phyloP scores from a whole-genome alignment of 192 early-diverging fungal species.

The Backusella parvicylindrica region DNA sequence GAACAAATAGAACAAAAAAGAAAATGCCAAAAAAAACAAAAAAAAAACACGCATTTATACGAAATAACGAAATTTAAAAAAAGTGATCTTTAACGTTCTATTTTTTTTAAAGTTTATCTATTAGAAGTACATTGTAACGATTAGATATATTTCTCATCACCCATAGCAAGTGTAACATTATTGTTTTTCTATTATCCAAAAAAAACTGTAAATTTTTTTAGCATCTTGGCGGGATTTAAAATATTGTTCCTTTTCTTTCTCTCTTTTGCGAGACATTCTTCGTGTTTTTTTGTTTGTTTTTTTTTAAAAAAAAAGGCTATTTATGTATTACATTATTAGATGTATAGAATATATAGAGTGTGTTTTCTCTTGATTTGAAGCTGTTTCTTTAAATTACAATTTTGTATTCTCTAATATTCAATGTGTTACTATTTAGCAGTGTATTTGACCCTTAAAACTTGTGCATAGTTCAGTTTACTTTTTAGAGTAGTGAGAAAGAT shows the following conservation, averaged over 20 bases:
- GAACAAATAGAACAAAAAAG: background rate
- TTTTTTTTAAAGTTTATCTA: background rate
- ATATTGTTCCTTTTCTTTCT: background rate
- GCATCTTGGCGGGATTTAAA: no score
- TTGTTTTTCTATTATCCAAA: no score
- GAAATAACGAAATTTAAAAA: background rate
- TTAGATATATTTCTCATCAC: background rate
- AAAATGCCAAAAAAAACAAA: background rate
- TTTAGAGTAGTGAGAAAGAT: background rate
- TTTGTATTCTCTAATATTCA: background rate
- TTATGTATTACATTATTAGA: background rate
- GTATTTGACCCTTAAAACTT: background rate
- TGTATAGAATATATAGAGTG: background rate
- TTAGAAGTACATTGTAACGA: background rate
- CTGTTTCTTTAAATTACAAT: background rate
- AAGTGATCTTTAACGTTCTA: background rate
- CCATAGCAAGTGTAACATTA: background rate
- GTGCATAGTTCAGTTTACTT: background rate
- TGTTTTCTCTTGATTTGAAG: background rate
- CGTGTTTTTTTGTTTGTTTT: background rate
- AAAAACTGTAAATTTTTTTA: no score
- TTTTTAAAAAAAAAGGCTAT: background rate
- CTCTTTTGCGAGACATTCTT: background rate
- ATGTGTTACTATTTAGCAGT: background rate
- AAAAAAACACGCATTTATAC: background rate